These are phyloP conservation scores for Phytophthora ramorum DNA, from an alignment of 352 stramenopile genomes.

Conservation along the genomic window DNA sequence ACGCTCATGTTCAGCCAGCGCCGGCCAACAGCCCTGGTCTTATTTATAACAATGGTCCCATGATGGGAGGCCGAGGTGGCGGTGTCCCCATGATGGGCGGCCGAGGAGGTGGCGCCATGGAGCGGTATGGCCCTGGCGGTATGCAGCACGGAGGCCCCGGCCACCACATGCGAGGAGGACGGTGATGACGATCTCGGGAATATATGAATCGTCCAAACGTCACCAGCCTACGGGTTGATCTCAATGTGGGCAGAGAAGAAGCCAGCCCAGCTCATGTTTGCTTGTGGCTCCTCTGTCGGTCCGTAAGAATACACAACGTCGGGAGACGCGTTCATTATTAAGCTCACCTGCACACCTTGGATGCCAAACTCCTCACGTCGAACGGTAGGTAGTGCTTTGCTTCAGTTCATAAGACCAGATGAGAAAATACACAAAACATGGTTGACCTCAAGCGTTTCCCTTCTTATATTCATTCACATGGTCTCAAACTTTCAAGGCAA, in stretches of 20 bases:
- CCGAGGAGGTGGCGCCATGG: slow-evolving; percentile 28
- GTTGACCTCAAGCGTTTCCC: not conserved
- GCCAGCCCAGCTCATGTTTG: slow-evolving; percentile 21
- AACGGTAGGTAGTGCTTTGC: not conserved
- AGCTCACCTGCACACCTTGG: not conserved
- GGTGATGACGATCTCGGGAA: slow-evolving; percentile 39
- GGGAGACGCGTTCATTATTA: slow-evolving; percentile 22
- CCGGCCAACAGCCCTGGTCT: slow-evolving; percentile 52
- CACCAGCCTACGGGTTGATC: slow-evolving; percentile 28
- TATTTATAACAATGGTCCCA: slow-evolving; percentile 63
- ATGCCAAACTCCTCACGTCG: not conserved
- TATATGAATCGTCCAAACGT: slow-evolving; percentile 36
- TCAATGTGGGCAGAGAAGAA: slow-evolving; percentile 35
- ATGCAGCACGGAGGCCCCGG: slow-evolving; percentile 50
- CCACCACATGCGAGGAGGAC: slow-evolving; percentile 63
- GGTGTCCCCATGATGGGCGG: slow-evolving; percentile 31
- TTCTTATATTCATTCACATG: no score
- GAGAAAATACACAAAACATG: slow-evolving; percentile 1
- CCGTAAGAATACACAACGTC: slow-evolving; percentile 23
- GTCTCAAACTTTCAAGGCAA: not conserved
- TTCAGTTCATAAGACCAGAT: slow-evolving; percentile 10
- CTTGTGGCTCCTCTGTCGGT: slow-evolving; percentile 1
- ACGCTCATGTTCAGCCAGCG: slow-evolving; percentile 57
- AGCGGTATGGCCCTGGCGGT: slow-evolving; percentile 51
- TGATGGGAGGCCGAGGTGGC: slow-evolving; percentile 42